A percentile compares a stretch with the other conserved stretches of the same genome.
These are phyloP conservation scores for Protea cynaroides DNA, from an alignment of 164 flowering plant genomes.

Conservation along the genomic window DNA sequence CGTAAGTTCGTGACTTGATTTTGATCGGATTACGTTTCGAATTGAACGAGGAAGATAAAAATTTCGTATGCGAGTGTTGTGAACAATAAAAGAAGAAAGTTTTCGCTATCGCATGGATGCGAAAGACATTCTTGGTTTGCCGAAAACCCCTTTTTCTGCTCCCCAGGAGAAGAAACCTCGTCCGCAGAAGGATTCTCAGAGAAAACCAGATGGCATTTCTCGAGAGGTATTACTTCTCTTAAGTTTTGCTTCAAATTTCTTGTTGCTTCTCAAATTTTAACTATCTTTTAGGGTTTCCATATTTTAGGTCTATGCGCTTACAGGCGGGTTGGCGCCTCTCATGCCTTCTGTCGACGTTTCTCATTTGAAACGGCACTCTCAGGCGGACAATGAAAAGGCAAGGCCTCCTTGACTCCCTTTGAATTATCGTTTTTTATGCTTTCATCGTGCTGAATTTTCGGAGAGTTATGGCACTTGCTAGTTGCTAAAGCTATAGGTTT, in stretches of 20 bases:
- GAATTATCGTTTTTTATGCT: neutral
- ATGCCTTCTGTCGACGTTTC: slow-evolving; percentile 75
- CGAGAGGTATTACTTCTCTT: slow-evolving; percentile 62
- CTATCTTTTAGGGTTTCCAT: neutral
- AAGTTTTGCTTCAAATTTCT: neutral
- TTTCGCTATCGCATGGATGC: slow-evolving; percentile 60
- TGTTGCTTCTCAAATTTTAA: neutral
- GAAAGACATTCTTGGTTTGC: slow-evolving; percentile 88
- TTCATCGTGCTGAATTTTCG: too few relatives aligned
- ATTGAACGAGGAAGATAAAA: too few relatives aligned
- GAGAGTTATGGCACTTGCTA: too few relatives aligned
- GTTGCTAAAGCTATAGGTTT: too few relatives aligned
- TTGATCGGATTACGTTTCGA: too few relatives aligned
- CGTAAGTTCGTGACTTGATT: too few relatives aligned
- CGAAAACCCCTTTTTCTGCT: slow-evolving; percentile 41
- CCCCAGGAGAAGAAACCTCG: slow-evolving; percentile 77
- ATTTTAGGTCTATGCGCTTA: slow-evolving; percentile 84
- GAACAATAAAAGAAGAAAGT: too few relatives aligned
- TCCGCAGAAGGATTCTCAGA: slow-evolving; percentile 78
- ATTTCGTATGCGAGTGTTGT: too few relatives aligned
- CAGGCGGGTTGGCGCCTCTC: slow-evolving; percentile 91
- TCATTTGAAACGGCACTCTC: slow-evolving; percentile 60
- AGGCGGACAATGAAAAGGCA: slow-evolving; percentile 70
- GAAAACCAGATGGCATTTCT: slow-evolving; percentile 98
- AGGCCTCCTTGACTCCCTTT: neutral